These are phyloP conservation scores for Cytospora leucostoma DNA, from an alignment of 2,329 filamentous ascomycete genomes.

Conservation along the genomic window DNA sequence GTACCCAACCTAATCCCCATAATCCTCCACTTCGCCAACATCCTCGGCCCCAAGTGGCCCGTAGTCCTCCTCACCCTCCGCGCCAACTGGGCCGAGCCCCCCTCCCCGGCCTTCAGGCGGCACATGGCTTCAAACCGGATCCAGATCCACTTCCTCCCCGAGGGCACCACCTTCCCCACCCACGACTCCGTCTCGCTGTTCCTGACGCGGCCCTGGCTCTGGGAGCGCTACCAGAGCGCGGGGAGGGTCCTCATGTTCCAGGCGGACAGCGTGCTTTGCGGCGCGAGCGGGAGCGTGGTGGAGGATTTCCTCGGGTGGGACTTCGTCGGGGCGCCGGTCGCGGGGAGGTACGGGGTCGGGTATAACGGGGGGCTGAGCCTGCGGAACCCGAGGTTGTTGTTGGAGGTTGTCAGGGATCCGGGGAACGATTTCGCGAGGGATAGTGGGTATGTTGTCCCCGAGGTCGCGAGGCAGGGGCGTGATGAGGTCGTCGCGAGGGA, in stretches of 20 bases:
- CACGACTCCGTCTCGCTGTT: constrained; percentile 41
- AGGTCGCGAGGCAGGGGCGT: not conserved
- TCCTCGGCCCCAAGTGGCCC: constrained; percentile 46
- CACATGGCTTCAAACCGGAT: constrained; percentile 39
- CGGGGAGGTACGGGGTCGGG: constrained; percentile 29
- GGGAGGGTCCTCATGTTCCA: constrained; percentile 42
- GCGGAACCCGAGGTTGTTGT: constrained; percentile 34
- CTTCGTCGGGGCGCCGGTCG: constrained; percentile 38
- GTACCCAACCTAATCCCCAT: constrained; percentile 39
- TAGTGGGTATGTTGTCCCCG: not conserved
- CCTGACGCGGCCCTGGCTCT: constrained; percentile 40
- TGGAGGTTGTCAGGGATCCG: constrained; percentile 27
- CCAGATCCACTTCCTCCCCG: constrained; percentile 42
- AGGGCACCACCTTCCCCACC: constrained; percentile 37
- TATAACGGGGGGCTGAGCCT: constrained; percentile 40
- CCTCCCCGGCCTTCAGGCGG: constrained; percentile 40
- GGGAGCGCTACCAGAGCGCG: constrained; percentile 40
- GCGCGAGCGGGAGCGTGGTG: constrained; percentile 32
- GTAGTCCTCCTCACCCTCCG: constrained; percentile 46
- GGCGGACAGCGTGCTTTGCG: constrained; percentile 42
- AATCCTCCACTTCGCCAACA: constrained; percentile 37
- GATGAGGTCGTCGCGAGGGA: not conserved
- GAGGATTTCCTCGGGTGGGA: constrained; percentile 43
- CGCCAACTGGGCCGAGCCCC: constrained; percentile 31
- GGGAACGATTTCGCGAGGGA: constrained; percentile 21